A percentile compares a stretch with the other conserved stretches of the same genome.
phyloP scores from a whole-genome alignment of 2,329 filamentous ascomycete genomes.

The Penicillium expansum region DNA sequence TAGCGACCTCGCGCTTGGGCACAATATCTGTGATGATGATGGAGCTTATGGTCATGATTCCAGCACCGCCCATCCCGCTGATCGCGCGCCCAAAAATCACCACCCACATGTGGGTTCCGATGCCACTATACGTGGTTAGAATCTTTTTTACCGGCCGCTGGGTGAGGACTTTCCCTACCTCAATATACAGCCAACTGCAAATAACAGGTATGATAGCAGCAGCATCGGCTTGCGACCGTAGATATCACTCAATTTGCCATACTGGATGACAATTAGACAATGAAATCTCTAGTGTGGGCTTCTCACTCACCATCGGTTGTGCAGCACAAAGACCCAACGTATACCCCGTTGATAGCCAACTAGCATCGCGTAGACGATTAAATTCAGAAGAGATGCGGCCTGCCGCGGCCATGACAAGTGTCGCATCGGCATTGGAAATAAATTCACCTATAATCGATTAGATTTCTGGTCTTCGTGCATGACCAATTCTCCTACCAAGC shows the following conservation, averaged over 20 bases:
- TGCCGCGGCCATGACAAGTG: slow-evolving; percentile 65
- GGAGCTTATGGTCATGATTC: slow-evolving; percentile 45
- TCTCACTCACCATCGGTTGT: slow-evolving; percentile 51
- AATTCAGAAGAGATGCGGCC: slow-evolving; percentile 62
- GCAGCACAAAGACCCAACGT: slow-evolving; percentile 52
- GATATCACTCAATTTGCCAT: slow-evolving; percentile 57
- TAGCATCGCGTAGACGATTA: slow-evolving; percentile 54
- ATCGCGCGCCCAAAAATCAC: slow-evolving; percentile 44
- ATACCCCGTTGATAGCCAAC: slow-evolving; percentile 57
- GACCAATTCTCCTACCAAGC: slow-evolving; percentile 20
- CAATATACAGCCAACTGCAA: slow-evolving; percentile 47
- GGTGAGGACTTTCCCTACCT: slow-evolving; percentile 25
- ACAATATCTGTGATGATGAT: slow-evolving; percentile 53
- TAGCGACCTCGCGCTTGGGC: slow-evolving; percentile 49
- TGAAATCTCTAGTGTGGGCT: background rate
- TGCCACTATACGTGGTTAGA: slow-evolving; percentile 28
- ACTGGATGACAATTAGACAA: slow-evolving; percentile 34
- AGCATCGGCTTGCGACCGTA: slow-evolving; percentile 56
- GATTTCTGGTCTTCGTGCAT: background rate
- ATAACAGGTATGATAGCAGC: slow-evolving; percentile 50
- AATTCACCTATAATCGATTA: slow-evolving; percentile 53
- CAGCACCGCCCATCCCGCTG: slow-evolving; percentile 46
- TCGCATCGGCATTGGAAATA: slow-evolving; percentile 62
- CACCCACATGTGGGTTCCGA: slow-evolving; percentile 37
- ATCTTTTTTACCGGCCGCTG: background rate